Percentiles rank a stretch among this genome's conserved stretches.
Evolutionary conservation across 2,329 filamentous ascomycete genomes (phyloP).

Genomic region (Intubia oerlemansii): DNA sequence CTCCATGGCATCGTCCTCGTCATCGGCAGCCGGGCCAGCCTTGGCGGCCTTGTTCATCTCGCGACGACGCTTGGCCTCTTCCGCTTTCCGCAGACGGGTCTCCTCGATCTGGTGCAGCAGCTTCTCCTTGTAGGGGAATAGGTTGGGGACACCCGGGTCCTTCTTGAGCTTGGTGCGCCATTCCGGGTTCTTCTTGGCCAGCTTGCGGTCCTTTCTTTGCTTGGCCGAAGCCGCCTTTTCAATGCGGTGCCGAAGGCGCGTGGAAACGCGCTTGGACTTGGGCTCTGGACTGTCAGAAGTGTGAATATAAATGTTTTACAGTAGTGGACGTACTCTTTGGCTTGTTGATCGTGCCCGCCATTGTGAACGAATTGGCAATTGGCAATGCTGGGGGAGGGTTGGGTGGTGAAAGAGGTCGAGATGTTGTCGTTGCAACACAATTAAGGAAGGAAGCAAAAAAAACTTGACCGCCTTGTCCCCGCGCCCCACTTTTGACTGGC

Average conservation of each 20-base stretch:
- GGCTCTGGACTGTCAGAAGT: constrained; percentile 38
- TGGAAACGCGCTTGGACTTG: constrained; percentile 78
- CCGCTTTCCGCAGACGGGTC: constrained; percentile 56
- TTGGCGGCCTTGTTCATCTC: constrained; percentile 50
- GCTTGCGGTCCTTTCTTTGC: constrained; percentile 74
- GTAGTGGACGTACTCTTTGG: constrained; percentile 23
- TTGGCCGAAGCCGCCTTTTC: constrained; percentile 80
- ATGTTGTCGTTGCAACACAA: constrained; percentile 1
- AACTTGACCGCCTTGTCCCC: constrained; percentile 9
- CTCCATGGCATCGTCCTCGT: constrained; percentile 20
- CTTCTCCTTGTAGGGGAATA: constrained; percentile 96
- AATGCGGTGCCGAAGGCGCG: constrained; percentile 87
- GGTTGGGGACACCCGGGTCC: constrained; percentile 89
- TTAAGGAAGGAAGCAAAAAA: no score
- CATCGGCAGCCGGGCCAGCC: constrained; percentile 22
- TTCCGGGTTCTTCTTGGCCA: constrained; percentile 90
- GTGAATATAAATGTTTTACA: not conserved
- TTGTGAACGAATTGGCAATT: no score
- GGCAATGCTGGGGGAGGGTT: not conserved
- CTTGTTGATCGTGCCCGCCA: constrained; percentile 33
- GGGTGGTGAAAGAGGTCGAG: not conserved
- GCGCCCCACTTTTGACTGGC: constrained; percentile 4
- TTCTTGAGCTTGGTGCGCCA: constrained; percentile 93
- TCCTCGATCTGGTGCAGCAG: constrained; percentile 90
- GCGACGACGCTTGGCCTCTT: constrained; percentile 49